Percentiles rank a stretch among this genome's conserved stretches.
Evolutionary conservation across 257 asterid genomes (phyloP).

Genomic region (Solanum pinnatisectum): DNA sequence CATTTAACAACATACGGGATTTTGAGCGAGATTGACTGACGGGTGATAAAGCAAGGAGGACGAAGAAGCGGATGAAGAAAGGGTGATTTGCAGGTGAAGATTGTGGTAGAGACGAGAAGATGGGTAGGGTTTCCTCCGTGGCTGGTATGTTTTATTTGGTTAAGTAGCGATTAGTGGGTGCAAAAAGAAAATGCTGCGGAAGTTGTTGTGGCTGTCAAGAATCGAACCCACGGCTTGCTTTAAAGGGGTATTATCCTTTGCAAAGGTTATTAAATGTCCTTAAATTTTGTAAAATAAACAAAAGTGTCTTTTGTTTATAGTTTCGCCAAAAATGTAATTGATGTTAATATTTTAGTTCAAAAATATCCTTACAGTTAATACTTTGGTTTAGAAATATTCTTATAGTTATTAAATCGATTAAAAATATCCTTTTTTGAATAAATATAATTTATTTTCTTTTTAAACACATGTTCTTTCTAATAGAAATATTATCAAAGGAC

Average conservation of each 20-base stretch:
- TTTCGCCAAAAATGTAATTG: too few relatives aligned
- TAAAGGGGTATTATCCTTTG: not conserved
- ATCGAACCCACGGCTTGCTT: not conserved
- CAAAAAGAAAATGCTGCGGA: not conserved
- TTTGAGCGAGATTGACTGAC: not conserved
- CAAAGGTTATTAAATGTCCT: not conserved
- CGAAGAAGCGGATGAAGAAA: not conserved
- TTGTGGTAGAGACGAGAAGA: not conserved
- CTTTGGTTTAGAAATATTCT: too few relatives aligned
- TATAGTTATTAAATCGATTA: too few relatives aligned
- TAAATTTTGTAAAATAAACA: too few relatives aligned
- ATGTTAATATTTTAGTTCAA: too few relatives aligned
- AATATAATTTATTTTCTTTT: too few relatives aligned
- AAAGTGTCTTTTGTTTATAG: too few relatives aligned
- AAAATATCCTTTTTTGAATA: too few relatives aligned
- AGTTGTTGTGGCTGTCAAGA: not conserved
- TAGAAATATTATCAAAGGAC: too few relatives aligned
- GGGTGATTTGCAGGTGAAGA: not conserved
- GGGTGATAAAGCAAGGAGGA: not conserved
- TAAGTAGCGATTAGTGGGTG: not conserved
- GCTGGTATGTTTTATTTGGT: not conserved
- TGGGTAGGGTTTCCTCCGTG: not conserved
- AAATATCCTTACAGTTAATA: too few relatives aligned
- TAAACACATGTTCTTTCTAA: not conserved
- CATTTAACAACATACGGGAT: not conserved